These are phyloP conservation scores for Naganishia kalamii DNA, from an alignment of 768 basidiomycete genomes.

Conservation along the genomic window DNA sequence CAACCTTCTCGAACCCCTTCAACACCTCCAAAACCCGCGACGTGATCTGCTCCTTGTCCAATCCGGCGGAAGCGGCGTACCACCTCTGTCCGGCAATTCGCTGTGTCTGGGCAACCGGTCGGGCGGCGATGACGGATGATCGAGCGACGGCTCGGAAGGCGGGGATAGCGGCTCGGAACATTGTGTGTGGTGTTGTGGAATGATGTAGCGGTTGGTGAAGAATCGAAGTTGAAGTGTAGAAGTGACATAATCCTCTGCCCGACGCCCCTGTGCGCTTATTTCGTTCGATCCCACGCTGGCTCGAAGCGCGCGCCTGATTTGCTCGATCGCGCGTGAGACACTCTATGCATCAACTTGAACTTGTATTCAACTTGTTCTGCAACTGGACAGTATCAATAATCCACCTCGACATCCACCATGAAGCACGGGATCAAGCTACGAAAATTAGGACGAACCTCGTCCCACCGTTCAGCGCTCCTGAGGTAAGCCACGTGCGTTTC, in stretches of 20 bases:
- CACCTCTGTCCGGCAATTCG: slow-evolving; percentile 20
- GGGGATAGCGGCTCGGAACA: slow-evolving; percentile 36
- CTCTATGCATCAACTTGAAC: too few relatives aligned
- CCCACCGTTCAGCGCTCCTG: slow-evolving; percentile 87
- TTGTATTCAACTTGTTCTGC: background rate
- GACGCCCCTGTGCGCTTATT: background rate
- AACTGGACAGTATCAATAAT: too few relatives aligned
- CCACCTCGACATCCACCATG: slow-evolving; percentile 53
- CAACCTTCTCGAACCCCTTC: slow-evolving; percentile 83
- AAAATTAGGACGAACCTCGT: slow-evolving; percentile 83
- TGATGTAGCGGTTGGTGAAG: too few relatives aligned
- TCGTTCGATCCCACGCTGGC: background rate
- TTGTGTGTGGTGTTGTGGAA: slow-evolving; percentile 1
- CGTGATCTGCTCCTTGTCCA: slow-evolving; percentile 64
- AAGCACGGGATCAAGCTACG: slow-evolving; percentile 91
- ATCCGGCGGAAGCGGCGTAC: slow-evolving; percentile 63
- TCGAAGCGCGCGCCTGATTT: background rate
- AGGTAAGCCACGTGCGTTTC: slow-evolving; percentile 55
- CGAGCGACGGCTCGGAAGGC: slow-evolving; percentile 28
- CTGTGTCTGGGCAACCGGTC: slow-evolving; percentile 4
- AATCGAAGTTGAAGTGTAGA: background rate
- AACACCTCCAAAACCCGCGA: slow-evolving; percentile 72
- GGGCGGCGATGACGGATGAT: slow-evolving; percentile 22
- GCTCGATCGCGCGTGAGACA: too few relatives aligned
- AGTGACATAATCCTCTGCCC: slow-evolving; percentile 1